These are phyloP conservation scores for Capsicum chinense DNA, from an alignment of 257 asterid genomes.

Conservation along the genomic window DNA sequence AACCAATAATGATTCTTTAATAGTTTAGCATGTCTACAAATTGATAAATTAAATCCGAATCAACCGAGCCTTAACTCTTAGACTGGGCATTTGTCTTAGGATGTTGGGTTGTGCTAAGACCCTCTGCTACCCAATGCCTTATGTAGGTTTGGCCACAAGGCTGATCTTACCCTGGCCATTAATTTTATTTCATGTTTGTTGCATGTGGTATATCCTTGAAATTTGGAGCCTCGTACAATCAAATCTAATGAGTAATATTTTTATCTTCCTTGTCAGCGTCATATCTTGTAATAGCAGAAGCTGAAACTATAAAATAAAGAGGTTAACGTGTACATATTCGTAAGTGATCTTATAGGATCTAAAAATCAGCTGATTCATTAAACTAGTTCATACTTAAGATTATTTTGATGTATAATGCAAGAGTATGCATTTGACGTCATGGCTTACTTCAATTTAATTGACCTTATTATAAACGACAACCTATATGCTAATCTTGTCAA, in stretches of 20 bases:
- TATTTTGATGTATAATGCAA: not conserved
- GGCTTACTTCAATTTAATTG: constrained; percentile 21
- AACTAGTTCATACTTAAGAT: not conserved
- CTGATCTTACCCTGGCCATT: not conserved
- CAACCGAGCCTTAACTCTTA: not conserved
- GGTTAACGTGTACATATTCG: not conserved
- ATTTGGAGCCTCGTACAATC: not conserved
- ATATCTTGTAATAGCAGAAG: not conserved
- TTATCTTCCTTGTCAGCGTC: not conserved
- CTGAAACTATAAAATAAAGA: not conserved
- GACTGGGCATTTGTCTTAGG: fast-evolving
- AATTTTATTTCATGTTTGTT: not conserved
- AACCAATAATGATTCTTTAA: no score
- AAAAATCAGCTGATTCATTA: not conserved
- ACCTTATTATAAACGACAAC: not conserved
- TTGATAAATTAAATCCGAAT: no score
- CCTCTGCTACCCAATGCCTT: not conserved
- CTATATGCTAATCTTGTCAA: not conserved
- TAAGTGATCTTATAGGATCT: not conserved
- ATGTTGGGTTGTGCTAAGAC: not conserved
- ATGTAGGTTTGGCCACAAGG: not conserved
- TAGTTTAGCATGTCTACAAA: no score
- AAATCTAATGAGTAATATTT: constrained; percentile 1
- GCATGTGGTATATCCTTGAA: not conserved
- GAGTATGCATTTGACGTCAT: not conserved